Evolutionary conservation across 2,329 filamentous ascomycete genomes (phyloP).

Genomic region (Colletotrichum abscissum): DNA sequence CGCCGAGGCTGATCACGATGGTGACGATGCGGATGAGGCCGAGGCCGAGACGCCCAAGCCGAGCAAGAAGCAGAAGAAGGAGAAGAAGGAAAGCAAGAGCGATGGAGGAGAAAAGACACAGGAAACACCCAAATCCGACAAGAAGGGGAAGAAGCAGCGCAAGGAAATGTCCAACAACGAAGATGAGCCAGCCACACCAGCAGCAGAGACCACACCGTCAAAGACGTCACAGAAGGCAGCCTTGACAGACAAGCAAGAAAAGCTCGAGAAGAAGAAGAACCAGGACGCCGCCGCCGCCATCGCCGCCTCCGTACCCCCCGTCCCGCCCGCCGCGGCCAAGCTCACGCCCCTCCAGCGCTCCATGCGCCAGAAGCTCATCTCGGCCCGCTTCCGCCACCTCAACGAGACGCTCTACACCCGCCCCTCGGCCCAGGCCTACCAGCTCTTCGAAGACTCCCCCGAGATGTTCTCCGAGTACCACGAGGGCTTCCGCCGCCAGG

Average conservation of each 20-base stretch:
- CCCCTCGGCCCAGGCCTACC: conserved; percentile 84
- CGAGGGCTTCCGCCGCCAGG: conserved; percentile 94
- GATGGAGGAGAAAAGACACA: conserved; percentile 35
- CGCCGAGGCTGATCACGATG: conserved; percentile 36
- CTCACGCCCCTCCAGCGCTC: conserved; percentile 92
- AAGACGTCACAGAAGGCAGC: conserved; percentile 34
- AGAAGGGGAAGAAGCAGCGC: conserved; percentile 50
- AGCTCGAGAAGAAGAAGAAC: conserved; percentile 36
- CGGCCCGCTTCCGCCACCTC: conserved; percentile 94
- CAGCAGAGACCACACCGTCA: background rate
- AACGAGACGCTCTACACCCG: conserved; percentile 97
- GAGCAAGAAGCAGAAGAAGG: conserved; percentile 39
- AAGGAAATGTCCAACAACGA: conserved; percentile 40
- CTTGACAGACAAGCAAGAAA: conserved; percentile 1
- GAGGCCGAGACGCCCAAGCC: conserved; percentile 13
- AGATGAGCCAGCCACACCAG: background rate
- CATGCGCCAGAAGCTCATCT: conserved; percentile 95
- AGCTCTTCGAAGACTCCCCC: conserved; percentile 84
- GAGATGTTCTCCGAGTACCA: conserved; percentile 98
- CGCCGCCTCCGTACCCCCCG: conserved; percentile 43
- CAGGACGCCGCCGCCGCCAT: conserved; percentile 38
- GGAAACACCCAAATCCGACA: conserved; percentile 40
- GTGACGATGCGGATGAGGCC: conserved; percentile 21
- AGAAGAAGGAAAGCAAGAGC: conserved; percentile 39
- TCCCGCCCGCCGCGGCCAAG: conserved; percentile 62